Evolutionary conservation across 2,329 filamentous ascomycete genomes (phyloP).

Genomic region (Epichloe brachyelytri): DNA sequence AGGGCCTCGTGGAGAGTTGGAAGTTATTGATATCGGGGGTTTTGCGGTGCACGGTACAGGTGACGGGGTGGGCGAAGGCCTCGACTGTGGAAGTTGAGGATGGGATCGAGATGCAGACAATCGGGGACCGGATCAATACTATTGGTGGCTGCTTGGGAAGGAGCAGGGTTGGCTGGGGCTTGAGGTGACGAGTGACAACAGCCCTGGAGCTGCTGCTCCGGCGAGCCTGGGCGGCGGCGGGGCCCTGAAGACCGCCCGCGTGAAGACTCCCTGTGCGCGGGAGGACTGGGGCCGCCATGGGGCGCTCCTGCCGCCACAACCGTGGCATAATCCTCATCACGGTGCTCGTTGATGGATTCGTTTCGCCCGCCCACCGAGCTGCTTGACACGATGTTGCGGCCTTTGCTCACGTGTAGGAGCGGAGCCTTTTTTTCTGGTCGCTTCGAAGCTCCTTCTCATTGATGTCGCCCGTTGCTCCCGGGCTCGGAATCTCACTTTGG

Average conservation of each 20-base stretch:
- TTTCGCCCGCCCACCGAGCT: not conserved
- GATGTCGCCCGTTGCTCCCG: not conserved
- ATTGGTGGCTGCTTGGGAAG: not conserved
- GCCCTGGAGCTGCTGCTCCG: not conserved
- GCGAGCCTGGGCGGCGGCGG: not conserved
- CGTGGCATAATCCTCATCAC: not conserved
- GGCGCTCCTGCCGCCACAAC: not conserved
- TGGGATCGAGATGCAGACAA: slow-evolving; percentile 6
- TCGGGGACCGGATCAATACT: not conserved
- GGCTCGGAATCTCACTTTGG: not conserved
- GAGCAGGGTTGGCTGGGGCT: not conserved
- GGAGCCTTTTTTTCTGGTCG: not conserved
- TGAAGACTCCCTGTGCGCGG: too few species aligned
- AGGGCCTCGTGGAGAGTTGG: not conserved
- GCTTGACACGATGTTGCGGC: not conserved
- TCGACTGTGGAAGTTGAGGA: slow-evolving; percentile 6
- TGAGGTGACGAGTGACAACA: not conserved
- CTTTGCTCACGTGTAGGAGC: not conserved
- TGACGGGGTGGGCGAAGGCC: not conserved
- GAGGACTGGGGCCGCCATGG: too few species aligned
- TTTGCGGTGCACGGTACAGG: not conserved
- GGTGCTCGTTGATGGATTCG: not conserved
- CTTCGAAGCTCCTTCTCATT: not conserved
- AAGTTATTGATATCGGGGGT: not conserved
- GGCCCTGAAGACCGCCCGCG: not conserved